Base-by-base conservation (phyloP, 2,329 filamentous ascomycete species). In the Calonectria pteridis region DNA sequence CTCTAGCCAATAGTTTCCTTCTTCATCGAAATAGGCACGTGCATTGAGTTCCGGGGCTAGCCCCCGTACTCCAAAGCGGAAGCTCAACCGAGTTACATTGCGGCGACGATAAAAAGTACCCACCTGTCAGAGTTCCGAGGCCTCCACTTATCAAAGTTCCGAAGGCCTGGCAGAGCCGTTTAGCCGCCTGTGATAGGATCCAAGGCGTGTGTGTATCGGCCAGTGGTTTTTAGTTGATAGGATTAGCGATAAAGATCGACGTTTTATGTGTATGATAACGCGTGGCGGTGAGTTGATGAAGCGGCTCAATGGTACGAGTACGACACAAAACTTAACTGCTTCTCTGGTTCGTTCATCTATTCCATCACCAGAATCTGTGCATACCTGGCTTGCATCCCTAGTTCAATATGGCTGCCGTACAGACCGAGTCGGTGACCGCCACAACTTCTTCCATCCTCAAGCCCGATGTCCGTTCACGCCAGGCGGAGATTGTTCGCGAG, bases 91-190 rank as follows among this genome's bases (percentile, higher is more conserved):
- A 5, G 31, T 40, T 23, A 40, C 55, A 20, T 28, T 40, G 6
- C 23, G 16, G 14, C 14, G 6, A 35, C 35, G 37, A 62, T 40
- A 28, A 10, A 18, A n/a, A n/a, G 55, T 62, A 35, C 20, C 55
- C 55, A 62, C 55, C 23, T n/a, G 23, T 62, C n/a, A 62, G 55
- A 62, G 55, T 62, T 62, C 55, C 55, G 33, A 62, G 11, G 33
- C 55, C 55, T 62, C 55, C 55, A 62, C 55, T 62, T 62, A 62
- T 62, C 55, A 62, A 37, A 29, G 55, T 62, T 62, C 55, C 55
- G 33, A 40, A 18, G 23, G 16, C 23, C 14, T 28, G 55, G 55
- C 11, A 7, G 35, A 23, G 55, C 55, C 55, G 55, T 28, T 62
- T 62, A 62, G 33, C 55, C 55, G 55, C 26, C 26, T 62, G 23